phyloP scores from a whole-genome alignment of 2,329 filamentous ascomycete genomes.

The Westerdykella aurantiaca region DNA sequence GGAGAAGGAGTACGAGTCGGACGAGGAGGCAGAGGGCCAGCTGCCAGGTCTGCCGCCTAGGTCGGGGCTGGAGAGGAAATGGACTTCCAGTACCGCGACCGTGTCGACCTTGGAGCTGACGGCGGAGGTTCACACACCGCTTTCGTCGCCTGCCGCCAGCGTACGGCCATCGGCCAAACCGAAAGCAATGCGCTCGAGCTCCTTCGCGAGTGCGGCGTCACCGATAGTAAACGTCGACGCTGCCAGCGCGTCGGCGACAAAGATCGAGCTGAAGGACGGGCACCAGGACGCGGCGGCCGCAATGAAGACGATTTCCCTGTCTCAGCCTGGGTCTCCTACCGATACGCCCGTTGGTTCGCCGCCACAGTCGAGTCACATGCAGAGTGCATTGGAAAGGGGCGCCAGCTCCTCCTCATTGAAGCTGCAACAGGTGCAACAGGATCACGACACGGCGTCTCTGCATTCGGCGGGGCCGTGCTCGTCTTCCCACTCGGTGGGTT shows the following conservation, averaged over 20 bases:
- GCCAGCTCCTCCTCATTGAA: background rate
- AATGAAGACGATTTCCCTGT: conserved; percentile 63
- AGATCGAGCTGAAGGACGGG: conserved; percentile 48
- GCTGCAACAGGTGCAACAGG: background rate
- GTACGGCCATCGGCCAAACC: conserved; percentile 36
- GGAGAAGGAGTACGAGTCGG: conserved; percentile 2
- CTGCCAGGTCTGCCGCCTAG: background rate
- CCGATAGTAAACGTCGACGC: conserved; percentile 64
- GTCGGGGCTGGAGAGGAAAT: background rate
- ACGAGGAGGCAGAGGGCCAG: background rate
- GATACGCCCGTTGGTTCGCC: conserved; percentile 45
- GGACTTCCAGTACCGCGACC: background rate
- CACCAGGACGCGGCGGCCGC: conserved; percentile 55
- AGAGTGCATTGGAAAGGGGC: background rate
- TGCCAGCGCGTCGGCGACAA: conserved; percentile 56
- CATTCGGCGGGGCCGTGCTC: conserved; percentile 2
- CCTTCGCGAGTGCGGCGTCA: conserved; percentile 57
- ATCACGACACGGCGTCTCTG: background rate
- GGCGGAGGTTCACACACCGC: background rate
- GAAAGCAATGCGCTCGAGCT: conserved; percentile 54
- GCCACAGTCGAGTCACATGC: conserved; percentile 7
- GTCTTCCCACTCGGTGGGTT: conserved; percentile 1
- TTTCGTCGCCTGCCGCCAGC: conserved; percentile 20
- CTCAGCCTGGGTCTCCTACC: conserved; percentile 51
- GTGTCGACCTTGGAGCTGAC: background rate